Percentiles rank a stretch among this genome's conserved stretches.
These are phyloP conservation scores for Aaosphaeria pasadenensis DNA, from an alignment of 2,329 filamentous ascomycete genomes.

Conservation along the genomic window DNA sequence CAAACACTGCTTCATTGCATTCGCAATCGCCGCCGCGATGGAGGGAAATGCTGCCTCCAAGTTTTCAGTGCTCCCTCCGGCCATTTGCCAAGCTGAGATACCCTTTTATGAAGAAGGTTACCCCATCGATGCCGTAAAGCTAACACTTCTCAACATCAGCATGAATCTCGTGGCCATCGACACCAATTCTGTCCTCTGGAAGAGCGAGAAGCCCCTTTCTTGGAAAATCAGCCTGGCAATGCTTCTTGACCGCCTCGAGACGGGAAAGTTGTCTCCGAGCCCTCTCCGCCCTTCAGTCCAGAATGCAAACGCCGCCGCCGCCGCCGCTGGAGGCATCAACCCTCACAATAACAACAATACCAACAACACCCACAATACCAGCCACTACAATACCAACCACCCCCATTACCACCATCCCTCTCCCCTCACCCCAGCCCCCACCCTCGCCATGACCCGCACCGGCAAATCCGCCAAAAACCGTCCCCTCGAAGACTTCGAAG, in stretches of 20 bases:
- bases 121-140: neutral
- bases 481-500: conserved; percentile 29
- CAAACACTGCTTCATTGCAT: too few species aligned
- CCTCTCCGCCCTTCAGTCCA: neutral
- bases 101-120: too few species aligned
- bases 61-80: too few species aligned
- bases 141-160: neutral
- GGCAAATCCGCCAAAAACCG: conserved; percentile 60
- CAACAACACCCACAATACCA: conserved; percentile 5
- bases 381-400: neutral
- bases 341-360: conserved; percentile 9
- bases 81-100: too few species aligned
- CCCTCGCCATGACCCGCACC: conserved; percentile 51
- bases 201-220: conserved; percentile 3
- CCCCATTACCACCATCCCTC: conserved; percentile 37
- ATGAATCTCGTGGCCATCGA: neutral
- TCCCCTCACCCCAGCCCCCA: too few species aligned
- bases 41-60: too few species aligned
- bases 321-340: conserved; percentile 1
- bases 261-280: conserved; percentile 16
- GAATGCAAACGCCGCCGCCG: neutral
- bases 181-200: conserved; percentile 6
- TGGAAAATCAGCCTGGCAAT: conserved; percentile 27
- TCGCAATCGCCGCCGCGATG: too few species aligned
- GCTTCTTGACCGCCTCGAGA: conserved; percentile 32